Evolutionary conservation across 2,329 filamentous ascomycete genomes (phyloP), one percentile per base, ranked within the genome.

Genomic region (Aspergillus ibericus): DNA sequence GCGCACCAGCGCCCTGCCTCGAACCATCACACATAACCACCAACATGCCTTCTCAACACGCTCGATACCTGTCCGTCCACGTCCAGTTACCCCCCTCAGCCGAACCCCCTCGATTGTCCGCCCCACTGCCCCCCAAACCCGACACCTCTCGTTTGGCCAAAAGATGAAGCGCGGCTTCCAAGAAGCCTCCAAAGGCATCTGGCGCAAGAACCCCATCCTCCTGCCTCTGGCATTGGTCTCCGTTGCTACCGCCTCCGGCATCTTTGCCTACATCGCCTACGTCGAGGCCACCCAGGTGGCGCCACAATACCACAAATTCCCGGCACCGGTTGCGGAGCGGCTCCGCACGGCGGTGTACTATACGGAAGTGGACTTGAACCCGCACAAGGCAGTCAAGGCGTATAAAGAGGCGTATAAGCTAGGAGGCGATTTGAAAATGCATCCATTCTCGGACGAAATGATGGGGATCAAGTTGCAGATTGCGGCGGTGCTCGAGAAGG

Each of bases 401-500:
- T 98, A 96, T 74, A 88, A 88, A 68, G 84, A 89, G 64, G 92
- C 93, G 3, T 80, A 98, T 58, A 81, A 87, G 62, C 82, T 89
- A 53, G 92, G 92, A 58, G 80, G 87, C 51, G 87, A 91, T 68
- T 71, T 89, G 52, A 86, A 87, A 0, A 85, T 99, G 79, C 92
- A 98, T 70, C 91, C 91, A 0, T 96, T 93, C 72, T 93, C 90
- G 4, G 90, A 97, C 67, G 93, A 97, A 72, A 88, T 97, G 34
- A 82, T 97, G 66, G 95, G 95, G 8, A 87, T 98, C 53, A 91
- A 92, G 70, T 88, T 98, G 52, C 87, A 93, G 71, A 82, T 96
- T 8, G 87, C 91, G 1, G 83, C 83, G 9, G 87, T 96, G 82
- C 82, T 96, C 62, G 91, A 97, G 75, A 88, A 89, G 69, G 85